Base-by-base conservation (phyloP, 2,329 filamentous ascomycete species). In the Lecanicillium sp. region DNA sequence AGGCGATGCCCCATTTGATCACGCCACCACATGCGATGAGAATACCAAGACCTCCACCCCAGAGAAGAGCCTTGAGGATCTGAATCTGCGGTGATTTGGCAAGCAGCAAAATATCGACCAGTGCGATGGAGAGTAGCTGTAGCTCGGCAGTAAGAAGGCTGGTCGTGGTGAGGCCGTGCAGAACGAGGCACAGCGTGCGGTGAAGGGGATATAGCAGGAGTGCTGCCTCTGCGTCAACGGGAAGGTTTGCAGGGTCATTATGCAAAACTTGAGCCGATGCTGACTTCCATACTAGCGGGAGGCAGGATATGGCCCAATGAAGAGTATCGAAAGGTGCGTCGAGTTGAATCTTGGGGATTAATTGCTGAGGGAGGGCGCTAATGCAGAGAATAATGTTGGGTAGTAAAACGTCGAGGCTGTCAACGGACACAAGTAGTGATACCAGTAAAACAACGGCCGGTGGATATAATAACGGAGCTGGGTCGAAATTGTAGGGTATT, bases 401-500 rank as follows among this genome's bases (percentile, higher is more conserved):
- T 7, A 94, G 62, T 15, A 95, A 58, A 11, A 79, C 68, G 13
- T 70, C 68, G 3, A 74, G 68, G 33, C 76, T 77, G 35, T 74
- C 71, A 36, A 72, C 68, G 7, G 80, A 77, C 30, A 95, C 69
- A 9, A 89, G 80, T 4, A 92, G 66, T 2, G 88, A 80, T 19
- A 92, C 82, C 33, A 89, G 70, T 13, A 89, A 62, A 1, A 89
- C 87, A 20, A 95, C 70, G 3, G 81, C 62, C 5, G 83, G 74
- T 14, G 90, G 90, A 56, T 96, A 97, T 41, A 96, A 61, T n/a
- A 95, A 70, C 10, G 89, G 87, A 6, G 90, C 90, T 3, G 88
- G 89, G 54, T 97, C 90, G 60, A 96, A 94, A n/a, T 76, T 72
- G 4, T 78, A 65, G 1, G 88, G 87, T 28, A 95, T 66, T 20